Base-by-base conservation (phyloP, 2,329 filamentous ascomycete species). In the Penicillium sp. region DNA sequence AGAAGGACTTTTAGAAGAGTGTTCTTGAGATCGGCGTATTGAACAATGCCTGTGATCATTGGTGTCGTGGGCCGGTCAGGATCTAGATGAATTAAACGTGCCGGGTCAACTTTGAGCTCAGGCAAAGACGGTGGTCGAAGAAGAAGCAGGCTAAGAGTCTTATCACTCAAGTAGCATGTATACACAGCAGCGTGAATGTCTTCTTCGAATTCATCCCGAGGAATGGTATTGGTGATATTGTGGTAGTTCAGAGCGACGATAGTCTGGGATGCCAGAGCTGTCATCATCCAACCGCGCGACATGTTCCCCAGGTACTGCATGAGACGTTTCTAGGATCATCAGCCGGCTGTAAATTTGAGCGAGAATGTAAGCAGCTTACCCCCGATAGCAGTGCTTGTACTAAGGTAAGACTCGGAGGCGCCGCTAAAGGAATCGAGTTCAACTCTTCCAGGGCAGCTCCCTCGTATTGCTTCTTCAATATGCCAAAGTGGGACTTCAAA, bases 261-360 rank as follows among this genome's bases (percentile, higher is more conserved):
- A 17, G 52, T 32, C 6, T 38, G 35, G 1, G 44, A 49, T 10
- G 51, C 50, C 20, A 42, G 25, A 12, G 48, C 37, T 7, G 39
- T 48, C 25, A 54, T 33, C 45, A 50, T 50, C 51, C 51, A 54
- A 22, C 50, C 46, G n/a, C 48, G 48, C 9, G 47, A 46, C 45
- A 48, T 52, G 10, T 54, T 46, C 12, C 51, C 51, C 11, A 47
- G 7, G 22, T 47, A 48, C 30, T 52, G 50, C 39, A 50, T 50
- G 16, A 54, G 25, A 4, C 42, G 48, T 44, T 47, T 38, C 51
- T 53, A 10, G 18, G 18, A 22, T 22, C 5, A 22, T 5, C 18
- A 22, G 9, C 5, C 5, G n/a, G 2, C 1, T n/a, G 16, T 32
- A 9, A 16, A 32, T 7, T 15, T 31, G 14, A 3, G 11, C 15